Evolutionary conservation across 176 grass and related monocot genomes (phyloP).

Genomic region (Urochloa ruziziensis): DNA sequence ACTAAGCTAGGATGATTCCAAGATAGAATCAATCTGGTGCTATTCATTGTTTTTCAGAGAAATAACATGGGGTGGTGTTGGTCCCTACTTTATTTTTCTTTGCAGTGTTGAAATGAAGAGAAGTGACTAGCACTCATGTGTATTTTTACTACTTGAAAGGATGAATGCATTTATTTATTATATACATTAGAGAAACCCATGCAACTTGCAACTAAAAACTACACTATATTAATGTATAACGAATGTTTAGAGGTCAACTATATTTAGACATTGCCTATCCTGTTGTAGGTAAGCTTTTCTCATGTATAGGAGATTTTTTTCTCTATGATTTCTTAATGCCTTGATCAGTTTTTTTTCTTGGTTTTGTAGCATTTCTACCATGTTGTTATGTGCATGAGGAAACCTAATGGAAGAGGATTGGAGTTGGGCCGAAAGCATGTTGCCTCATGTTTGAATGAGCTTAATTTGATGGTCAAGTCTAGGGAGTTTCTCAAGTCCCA

Average conservation of each 20-base stretch:
- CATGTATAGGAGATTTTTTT: neutral
- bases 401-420: conserved; percentile 83
- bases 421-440: conserved; percentile 85
- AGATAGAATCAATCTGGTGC: neutral
- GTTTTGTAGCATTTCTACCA: conserved; percentile 77
- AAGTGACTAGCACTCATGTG: neutral
- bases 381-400: conserved; percentile 69
- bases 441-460: conserved; percentile 75
- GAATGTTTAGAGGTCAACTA: neutral
- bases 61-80: conserved; percentile 32
- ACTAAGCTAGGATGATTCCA: neutral
- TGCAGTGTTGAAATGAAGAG: conserved; percentile 5
- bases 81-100: conserved; percentile 23
- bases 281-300: neutral
- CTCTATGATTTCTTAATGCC: conserved; percentile 14
- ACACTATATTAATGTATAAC: neutral
- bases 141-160: neutral
- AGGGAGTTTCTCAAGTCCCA: conserved; percentile 67
- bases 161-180: neutral
- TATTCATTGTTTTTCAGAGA: neutral
- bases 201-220: neutral
- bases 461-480: conserved; percentile 75
- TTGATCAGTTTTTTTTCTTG: conserved; percentile 17
- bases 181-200: neutral
- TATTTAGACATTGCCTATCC: neutral